phyloP scores from a whole-genome alignment of 768 basidiomycete species.

The Leucosporidium creatinivorum region DNA sequence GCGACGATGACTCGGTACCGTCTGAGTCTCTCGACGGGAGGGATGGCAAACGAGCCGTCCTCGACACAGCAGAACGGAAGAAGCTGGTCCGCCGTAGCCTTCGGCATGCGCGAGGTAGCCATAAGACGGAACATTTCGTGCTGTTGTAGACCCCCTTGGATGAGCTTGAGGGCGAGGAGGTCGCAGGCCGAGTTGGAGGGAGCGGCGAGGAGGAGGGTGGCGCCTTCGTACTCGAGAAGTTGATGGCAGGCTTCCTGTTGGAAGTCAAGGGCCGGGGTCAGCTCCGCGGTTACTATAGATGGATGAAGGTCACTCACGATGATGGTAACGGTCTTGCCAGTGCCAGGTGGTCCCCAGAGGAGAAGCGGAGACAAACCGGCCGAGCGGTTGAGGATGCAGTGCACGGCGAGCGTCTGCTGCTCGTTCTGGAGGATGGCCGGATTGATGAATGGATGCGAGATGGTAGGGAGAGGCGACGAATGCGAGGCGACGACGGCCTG shows the following conservation, averaged over 20 bases:
- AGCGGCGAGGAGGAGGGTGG: slow-evolving; percentile 38
- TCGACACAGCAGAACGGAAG: slow-evolving; percentile 9
- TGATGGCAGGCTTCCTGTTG: too few relatives aligned
- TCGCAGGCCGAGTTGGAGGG: slow-evolving; percentile 43
- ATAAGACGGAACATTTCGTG: slow-evolving; percentile 37
- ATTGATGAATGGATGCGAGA: not conserved
- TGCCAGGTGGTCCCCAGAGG: slow-evolving; percentile 42
- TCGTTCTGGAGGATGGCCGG: slow-evolving; percentile 31
- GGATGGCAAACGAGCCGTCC: slow-evolving; percentile 29
- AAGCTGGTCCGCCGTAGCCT: slow-evolving; percentile 30
- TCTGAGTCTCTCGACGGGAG: slow-evolving; percentile 25
- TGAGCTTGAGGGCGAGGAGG: slow-evolving; percentile 27
- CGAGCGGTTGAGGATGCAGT: slow-evolving; percentile 23
- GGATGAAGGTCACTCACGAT: slow-evolving; percentile 36
- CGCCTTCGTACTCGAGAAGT: too few relatives aligned
- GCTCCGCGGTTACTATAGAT: too few relatives aligned
- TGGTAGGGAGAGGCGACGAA: not conserved
- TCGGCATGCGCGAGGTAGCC: slow-evolving; percentile 37
- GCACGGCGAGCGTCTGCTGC: slow-evolving; percentile 37
- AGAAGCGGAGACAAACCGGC: slow-evolving; percentile 36
- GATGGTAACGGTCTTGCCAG: slow-evolving; percentile 31
- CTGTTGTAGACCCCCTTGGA: not conserved
- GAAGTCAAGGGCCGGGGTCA: too few relatives aligned
- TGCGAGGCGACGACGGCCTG: not conserved
- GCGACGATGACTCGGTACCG: slow-evolving; percentile 38